Base-by-base conservation (phyloP, 129 eudicot species). In the Artemisia tridentata region DNA sequence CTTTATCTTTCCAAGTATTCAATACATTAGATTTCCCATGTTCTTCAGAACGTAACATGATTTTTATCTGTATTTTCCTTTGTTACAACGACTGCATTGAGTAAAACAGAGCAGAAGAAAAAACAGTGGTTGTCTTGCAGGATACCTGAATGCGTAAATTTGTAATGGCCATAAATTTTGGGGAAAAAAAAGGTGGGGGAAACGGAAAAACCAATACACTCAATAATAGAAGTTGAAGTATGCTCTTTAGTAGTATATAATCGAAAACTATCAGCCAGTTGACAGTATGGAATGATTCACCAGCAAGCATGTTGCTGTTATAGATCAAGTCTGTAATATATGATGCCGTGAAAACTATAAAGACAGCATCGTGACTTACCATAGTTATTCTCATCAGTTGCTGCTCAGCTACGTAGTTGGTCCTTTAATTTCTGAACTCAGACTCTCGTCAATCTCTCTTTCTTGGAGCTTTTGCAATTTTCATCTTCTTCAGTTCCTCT, bases 301-400 rank as follows among this genome's bases (percentile, higher is more conserved):
- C 45, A 38, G 10, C 11, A 25, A 29, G 15, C 31, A 61, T 6
- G 46, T 11, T 27, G 20, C 46, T 12, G 46, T 29, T 23, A 25
- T 12, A 21, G 0, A 59, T 59, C 2, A 58, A 58, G 17, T 7
- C 3, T n/a, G 43, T 13, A 60, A 27, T 25, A 17, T 23, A 27
- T 11, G n/a, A 58, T 12, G 43, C 34, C 14, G 2, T 29, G n/a
- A 61, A 61, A 11, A 25, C 6, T 59, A 11, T 11, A 23, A 59
- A 61, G 45, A 61, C 15, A 2, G 5, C 6, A 61, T 47, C 1
- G 18, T 15, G 20, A 27, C 66, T 61, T 57, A 88, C 69, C 81
- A 82, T 17, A 55, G 75, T 83, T 65, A 78, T 89, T 77, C 34
- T 57, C 47, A 46, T 68, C 61, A 27, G 43, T 10, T 68, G 19